Evolutionary conservation across 164 flowering plant species (phyloP).

Genomic region (Aristolochia fimbriata): DNA sequence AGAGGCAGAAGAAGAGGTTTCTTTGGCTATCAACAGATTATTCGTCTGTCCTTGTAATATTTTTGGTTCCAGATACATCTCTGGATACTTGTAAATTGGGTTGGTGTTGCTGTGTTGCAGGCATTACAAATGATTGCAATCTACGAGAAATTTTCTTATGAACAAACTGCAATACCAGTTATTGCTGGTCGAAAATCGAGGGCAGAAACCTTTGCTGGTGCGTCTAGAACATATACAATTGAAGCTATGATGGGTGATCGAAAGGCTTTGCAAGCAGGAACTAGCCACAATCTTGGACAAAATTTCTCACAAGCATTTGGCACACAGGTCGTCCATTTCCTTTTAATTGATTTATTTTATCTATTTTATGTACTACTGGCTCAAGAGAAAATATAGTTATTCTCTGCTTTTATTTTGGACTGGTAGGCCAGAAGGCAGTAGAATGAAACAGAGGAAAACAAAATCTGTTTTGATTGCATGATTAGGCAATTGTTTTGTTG

Average conservation of each 20-base stretch:
- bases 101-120: constrained; percentile 36
- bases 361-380: background rate
- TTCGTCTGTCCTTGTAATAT: no score
- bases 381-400: no score
- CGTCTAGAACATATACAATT: constrained; percentile 78
- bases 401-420: no score
- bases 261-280: constrained; percentile 96
- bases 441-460: no score
- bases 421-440: no score
- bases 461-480: no score
- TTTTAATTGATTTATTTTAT: background rate
- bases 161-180: constrained; percentile 96
- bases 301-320: constrained; percentile 94
- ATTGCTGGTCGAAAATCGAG: constrained; percentile 88
- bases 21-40: background rate
- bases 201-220: constrained; percentile 98
- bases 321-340: constrained; percentile 50
- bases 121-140: constrained; percentile 90
- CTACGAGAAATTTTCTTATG: constrained; percentile 83
- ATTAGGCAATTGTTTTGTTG: no score
- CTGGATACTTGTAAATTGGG: constrained; percentile 7
- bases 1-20: constrained; percentile 96
- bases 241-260: constrained; percentile 99
- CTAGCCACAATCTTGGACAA: constrained; percentile 97
- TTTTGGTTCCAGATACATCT: background rate